Base-by-base conservation (phyloP, 2,329 filamentous ascomycete genomes). In the Sarocladium brachiariae region DNA sequence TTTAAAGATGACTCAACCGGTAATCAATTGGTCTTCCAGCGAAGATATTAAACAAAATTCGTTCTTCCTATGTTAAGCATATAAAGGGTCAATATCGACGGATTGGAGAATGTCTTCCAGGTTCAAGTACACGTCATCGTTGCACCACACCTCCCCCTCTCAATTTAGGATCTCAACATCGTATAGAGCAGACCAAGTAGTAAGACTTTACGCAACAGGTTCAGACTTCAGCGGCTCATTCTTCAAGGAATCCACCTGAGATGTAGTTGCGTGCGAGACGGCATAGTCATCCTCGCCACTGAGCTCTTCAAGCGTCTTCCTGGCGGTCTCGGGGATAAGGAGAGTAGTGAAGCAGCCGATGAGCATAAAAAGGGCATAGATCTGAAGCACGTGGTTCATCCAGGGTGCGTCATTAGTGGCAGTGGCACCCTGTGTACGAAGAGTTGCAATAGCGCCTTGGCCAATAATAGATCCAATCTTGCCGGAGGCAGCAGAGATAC, bases 381-480 rank as follows among this genome's bases (percentile, higher is more conserved):
- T 89, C 73, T 88, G 73, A 61, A 90, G 80, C 35, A 89, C 85
- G 65, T 89, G 86, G 69, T 89, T 76, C 65, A 90, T 76, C 86
- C 86, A 90, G 2, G 84, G 86, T 14, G 64, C 60, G 0, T 60
- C 56, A 54, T 70, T 69, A 2, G 50, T 56, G 7, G 56, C 51
- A 30, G 69, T 69, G 14, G 68, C 72, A n/a, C 71, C 70, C 13
- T 63, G 63, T 10, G 71, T 74, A 46, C 76, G 70, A 14, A 82
- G 72, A 11, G 72, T 75, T 2, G 76, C 73, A 57, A 82, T 79
- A 58, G 78, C 77, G 35, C 75, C 75, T 67, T 78, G 75, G 49
- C 75, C 75, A 53, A 77, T 77, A 62, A 80, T 78, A 58, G 74
- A 76, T 18, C 77, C 77, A 54, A 79, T 69, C 68, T 80, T 79